These are phyloP conservation scores for Mollisiaceae sp. DNA, from an alignment of 2,329 filamentous ascomycete genomes.

Conservation along the genomic window DNA sequence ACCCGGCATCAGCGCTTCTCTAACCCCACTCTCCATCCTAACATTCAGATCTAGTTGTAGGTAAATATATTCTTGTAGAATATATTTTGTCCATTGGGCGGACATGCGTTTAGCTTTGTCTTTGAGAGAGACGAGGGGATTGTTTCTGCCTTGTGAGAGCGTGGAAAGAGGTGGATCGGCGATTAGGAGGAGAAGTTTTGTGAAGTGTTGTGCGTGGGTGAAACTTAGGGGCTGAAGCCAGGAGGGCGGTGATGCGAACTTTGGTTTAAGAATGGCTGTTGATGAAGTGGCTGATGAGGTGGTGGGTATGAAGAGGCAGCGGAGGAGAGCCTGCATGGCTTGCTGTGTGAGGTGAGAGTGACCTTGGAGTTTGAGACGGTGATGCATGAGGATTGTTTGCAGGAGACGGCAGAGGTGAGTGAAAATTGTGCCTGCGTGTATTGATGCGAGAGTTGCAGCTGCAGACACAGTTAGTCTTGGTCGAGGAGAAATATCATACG, in stretches of 20 bases:
- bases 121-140: conserved; percentile 62
- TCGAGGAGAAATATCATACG: neutral
- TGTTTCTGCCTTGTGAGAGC: conserved; percentile 50
- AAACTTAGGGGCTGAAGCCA: conserved; percentile 45
- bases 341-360: conserved; percentile 64
- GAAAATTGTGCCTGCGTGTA: conserved; percentile 37
- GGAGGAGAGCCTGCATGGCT: conserved; percentile 60
- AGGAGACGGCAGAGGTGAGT: conserved; percentile 54
- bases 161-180: conserved; percentile 64
- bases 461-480: neutral
- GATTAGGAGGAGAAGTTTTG: conserved; percentile 61
- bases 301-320: conserved; percentile 53
- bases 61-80: conserved; percentile 64
- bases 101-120: conserved; percentile 66
- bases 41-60: conserved; percentile 58
- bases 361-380: conserved; percentile 64
- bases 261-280: conserved; percentile 31
- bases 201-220: conserved; percentile 56
- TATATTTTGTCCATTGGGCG: conserved; percentile 64
- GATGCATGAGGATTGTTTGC: conserved; percentile 61
- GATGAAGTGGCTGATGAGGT: conserved; percentile 34
- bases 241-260: conserved; percentile 34
- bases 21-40: conserved; percentile 54
- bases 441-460: conserved; percentile 30
- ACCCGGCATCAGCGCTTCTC: conserved; percentile 62